Base-by-base conservation (phyloP, 208 protist species). In the Acanthamoeba healyi region DNA sequence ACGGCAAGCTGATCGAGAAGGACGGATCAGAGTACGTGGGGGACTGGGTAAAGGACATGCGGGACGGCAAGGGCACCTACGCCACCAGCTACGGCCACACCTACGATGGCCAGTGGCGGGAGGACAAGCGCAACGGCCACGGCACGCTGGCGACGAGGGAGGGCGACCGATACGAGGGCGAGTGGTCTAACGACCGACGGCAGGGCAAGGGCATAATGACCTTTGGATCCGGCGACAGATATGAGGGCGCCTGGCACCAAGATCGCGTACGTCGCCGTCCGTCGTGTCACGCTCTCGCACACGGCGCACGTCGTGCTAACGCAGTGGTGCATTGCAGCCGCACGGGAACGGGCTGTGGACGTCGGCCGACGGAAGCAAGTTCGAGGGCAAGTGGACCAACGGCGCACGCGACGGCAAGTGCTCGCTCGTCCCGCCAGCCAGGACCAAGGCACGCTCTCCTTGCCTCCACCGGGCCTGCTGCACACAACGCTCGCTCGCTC, bases 301-400 rank as follows among this genome's bases (percentile, higher is more conserved):
- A n/a, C n/a, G n/a, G n/a, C 15, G 49, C 10, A 19, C 10, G 49
- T 54, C 10, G 49, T 54, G 49, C 6, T 54, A 15, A 54, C 15
- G 49, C n/a, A n/a, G n/a, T n/a, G n/a, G n/a, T n/a, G n/a, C n/a
- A 15, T 7, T 10, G 58, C 49, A 87, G 79, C 49, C 40, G 15
- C 79, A 87, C 79, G 49, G 49, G 14, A 61, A 54, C n/a, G 79
- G 79, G 34, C 19, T 61, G 44, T 87, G 40, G 40, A 87, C 79
- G 38, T 24, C 19, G 6, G 44, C 32, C 19, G 79, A 87, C 34
- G 79, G 44, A 10, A 61, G 46, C 15, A 87, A 87, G 44, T 87
- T 87, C 29, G 79, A 87, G 38, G 79, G 79, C 44, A 87, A 87
- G 49, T 87, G 79, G 79, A 61, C 79, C 26, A 87, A 87, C 46